Evolutionary conservation across 495 filamentous ascomycete genomes (phyloP), one percentile per base, ranked within the genome.

Genomic region (Pseudevernia furfuracea): DNA sequence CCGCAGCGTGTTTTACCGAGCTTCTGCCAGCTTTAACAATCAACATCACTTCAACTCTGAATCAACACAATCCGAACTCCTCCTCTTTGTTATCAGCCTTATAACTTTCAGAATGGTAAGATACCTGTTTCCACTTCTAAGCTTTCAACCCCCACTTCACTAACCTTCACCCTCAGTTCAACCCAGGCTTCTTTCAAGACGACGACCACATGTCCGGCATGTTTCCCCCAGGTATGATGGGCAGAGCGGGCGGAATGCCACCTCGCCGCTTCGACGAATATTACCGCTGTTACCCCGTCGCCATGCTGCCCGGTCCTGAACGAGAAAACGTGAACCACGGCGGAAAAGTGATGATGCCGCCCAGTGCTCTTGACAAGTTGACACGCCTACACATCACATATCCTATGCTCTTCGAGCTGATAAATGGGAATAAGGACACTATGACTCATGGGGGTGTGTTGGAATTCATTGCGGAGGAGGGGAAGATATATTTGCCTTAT

Each of bases 381-480:
- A 95, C 93, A 2, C 80, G 90, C 68, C 80, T 98, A n/a, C 94
- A 97, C 75, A 95, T 98, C 66, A 91, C 94, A 67, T 98, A 96
- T 78, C 94, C 94, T 0, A 95, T 98, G 83, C 82, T 97, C 64
- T 93, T 98, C 73, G 92, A 97, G 82, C 81, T 98, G 38, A 85
- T 87, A 63, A 97, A 97, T 74, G 92, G 92, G 6, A 82, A 86
- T 25, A 87, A 85, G 71, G 85, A 86, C 21, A 86, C 79, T 67
- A 84, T 85, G 72, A 90, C 91, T 30, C 95, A 98, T 76, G 92
- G 89, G 10, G 94, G 94, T 77, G 95, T 97, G 57, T 75, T 98
- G 66, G 94, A 98, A 72, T 98, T 98, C 72, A 92, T 96, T 62
- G 94, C 94, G 14, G 94, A 97, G 73, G 94, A 98, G 74, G 94